Evolutionary conservation across 75 land plant species (phyloP).

Genomic region (Cryptomeria japonica): DNA sequence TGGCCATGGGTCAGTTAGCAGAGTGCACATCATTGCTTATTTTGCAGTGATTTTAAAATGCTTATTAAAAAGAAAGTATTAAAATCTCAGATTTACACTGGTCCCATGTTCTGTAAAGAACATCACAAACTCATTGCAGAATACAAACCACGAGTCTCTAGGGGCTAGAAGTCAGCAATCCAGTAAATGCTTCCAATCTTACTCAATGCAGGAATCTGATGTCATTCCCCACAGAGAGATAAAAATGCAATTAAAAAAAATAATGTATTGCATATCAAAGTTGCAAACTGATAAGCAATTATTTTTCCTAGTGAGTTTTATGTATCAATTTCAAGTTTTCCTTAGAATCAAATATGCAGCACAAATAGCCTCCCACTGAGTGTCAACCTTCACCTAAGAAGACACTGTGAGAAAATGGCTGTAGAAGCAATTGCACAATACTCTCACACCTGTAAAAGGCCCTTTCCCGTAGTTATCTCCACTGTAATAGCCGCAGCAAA

Average conservation of each 20-base stretch:
- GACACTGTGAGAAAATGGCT: not conserved
- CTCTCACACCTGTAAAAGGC: conserved; percentile 75
- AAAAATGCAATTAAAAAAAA: not conserved
- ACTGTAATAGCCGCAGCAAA: conserved; percentile 75
- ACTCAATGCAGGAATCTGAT: not conserved
- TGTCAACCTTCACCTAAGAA: not conserved
- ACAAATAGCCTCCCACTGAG: not conserved
- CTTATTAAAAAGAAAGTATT: not conserved
- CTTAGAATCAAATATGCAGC: not conserved
- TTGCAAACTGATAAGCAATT: not conserved
- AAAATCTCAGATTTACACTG: not conserved
- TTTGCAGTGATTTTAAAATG: not conserved
- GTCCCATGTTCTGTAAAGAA: not conserved
- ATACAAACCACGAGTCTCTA: not conserved
- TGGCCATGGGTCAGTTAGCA: not conserved
- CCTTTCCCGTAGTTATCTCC: conserved; percentile 88
- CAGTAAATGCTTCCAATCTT: not conserved
- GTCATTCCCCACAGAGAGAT: not conserved
- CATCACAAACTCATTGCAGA: not conserved
- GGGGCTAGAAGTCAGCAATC: not conserved
- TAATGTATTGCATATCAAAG: not conserved
- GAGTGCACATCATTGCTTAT: not conserved
- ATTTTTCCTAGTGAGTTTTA: not conserved
- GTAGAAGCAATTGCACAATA: not conserved
- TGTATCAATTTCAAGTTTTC: not conserved